Evolutionary conservation across 2,329 filamentous ascomycete species (phyloP), one percentile per base, ranked within the genome.

Genomic region (Penicillium sp.): DNA sequence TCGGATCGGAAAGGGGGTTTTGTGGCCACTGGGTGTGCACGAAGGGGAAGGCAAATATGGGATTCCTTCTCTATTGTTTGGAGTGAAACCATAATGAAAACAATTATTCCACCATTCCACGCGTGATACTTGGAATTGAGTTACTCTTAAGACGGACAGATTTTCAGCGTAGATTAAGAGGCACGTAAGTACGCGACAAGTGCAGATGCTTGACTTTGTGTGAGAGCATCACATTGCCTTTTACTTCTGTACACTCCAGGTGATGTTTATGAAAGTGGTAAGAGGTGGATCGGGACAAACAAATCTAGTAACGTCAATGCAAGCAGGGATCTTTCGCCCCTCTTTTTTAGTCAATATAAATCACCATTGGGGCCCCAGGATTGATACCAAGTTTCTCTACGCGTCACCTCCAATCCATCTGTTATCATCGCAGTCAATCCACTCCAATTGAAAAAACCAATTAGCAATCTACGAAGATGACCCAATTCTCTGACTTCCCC

Each of bases 41-140:
- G 61, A 59, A 58, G 59, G 58, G 61, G 62, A 61, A 64, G 62
- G 62, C 61, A 65, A 65, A 63, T 61, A 58, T 65, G 62, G 62
- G 50, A 63, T 63, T 57, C 55, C 58, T 61, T 63, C 57, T 56
- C 54, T 57, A 39, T 57, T 48, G 40, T 56, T 50, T 50, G 62
- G 58, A 63, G 62, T 57, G 61, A 63, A 63, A 56, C 60, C 62
- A 64, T 65, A 65, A 65, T 65, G 62, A 65, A 65, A 65, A 65
- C 60, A 61, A 61, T 57, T 60, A 60, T 63, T 63, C 61, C 61
- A 51, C 52, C 57, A 46, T 54, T 44, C 53, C 44, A 46, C 44
- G 51, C 50, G 23, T 53, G 29, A 26, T 54, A 29, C 29, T 46
- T 47, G 27, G 39, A 44, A 50, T 50, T 44, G 40, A 50, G 35